Evolutionary conservation across 495 filamentous ascomycete genomes (phyloP), one percentile per base, ranked within the genome.

Genomic region (Durotheca rogersii): DNA sequence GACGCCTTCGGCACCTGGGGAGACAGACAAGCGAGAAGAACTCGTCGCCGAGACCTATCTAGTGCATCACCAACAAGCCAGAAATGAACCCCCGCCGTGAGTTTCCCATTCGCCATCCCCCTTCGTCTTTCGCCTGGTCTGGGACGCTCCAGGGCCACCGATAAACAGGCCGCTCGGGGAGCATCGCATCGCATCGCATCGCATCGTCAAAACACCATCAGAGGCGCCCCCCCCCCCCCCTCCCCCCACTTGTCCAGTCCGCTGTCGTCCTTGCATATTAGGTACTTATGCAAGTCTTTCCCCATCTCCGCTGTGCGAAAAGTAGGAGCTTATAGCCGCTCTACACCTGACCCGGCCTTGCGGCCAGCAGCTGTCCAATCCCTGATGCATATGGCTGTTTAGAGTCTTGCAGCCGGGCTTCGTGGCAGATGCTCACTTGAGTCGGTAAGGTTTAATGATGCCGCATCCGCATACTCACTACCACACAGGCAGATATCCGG

Each of bases 401-500:
- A 50, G 38, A 41, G 50, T 41, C 41, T 46, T 35, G 44, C 46
- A 42, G 54, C 51, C 48, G 51, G 61, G 57, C 67, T 75, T 77
- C 71, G 73, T 75, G 72, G 72, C 73, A 73, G 49, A 40, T 63
- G 66, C 71, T 75, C 64, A 74, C 65, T 73, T 62, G 60, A 60
- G 59, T 51, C 44, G 7, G 23, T 11, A 43, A 34, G 20, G 29
- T 57, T 54, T 47, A 51, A 62, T 54, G 49, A 29, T 31, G 20
- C 51, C 41, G 31, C 50, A 20, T 43, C 30, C 35, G 16, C 10
- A 14, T 32, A 39, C 23, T 31, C 44, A 19, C 51, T 52, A 42
- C 52, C 52, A 49, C 57, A 56, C 48, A 37, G 57, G 57, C 42
- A 60, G 51, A 60, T 46, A 40, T 48, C 57, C 52, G 57, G 48